Evolutionary conservation across 768 basidiomycete genomes (phyloP), one percentile per base, ranked within the genome.

Genomic region (Kwoniella newhampshirensis): DNA sequence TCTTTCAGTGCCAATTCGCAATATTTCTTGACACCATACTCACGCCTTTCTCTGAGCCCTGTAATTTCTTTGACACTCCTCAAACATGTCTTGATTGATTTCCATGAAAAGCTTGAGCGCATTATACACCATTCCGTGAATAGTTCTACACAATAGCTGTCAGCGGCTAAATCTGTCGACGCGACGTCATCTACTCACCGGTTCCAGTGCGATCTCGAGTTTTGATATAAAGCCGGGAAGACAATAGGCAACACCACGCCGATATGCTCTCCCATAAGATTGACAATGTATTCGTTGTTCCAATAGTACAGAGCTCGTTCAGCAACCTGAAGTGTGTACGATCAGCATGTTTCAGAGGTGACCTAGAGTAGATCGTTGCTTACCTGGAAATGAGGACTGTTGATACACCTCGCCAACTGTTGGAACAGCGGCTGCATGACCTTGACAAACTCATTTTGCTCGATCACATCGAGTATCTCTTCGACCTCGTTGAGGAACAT

Each of bases 211-310:
- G 89, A 86, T 77, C 89, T 91, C 43, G 93, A 97, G 77, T 97
- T 98, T 39, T 86, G 87, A 76, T 94, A 97, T 62, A 99, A 78
- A 6, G 93, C 88, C 26, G 94, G 91, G 81, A 98, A 99, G 48
- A 99, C 92, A 70, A 99, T 90, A 6, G 96, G 96, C 27, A 99
- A 82, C 57, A 99, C 85, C 60, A 86, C 78, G 21, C 84, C 77
- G 62, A 98, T 82, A 75, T 98, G 98, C 71, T 98, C 92, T 76
- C 91, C 90, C 91, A 99, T 98, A 50, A 99, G 84, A 77, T 96
- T 99, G 68, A 99, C 90, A 64, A 98, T 93, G 78, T 98, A 99
- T 79, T 98, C 96, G 79, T 98, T 98, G 80, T 98, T 97, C 96
- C 96, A 99, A 77, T 96, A 98, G 66, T 96, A 82, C 58, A 99